Percentiles rank a stretch among this genome's conserved stretches.
These are phyloP conservation scores for Rhododendron mucronatum DNA, from an alignment of 148 eudicot genomes.

Conservation along the genomic window DNA sequence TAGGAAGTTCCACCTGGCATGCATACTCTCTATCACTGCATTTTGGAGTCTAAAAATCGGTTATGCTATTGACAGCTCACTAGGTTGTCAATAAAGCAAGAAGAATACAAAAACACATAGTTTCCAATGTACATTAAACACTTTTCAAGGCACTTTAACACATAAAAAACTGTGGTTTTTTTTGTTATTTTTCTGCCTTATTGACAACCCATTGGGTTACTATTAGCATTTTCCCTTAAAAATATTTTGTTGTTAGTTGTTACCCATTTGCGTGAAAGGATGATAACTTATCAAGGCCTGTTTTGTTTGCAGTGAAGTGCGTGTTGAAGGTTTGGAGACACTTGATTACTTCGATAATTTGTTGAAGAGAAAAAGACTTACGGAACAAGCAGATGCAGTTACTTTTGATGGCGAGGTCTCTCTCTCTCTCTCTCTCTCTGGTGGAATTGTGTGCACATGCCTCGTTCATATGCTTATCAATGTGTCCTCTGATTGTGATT, in stretches of 20 bases:
- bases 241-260: not conserved
- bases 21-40: not conserved
- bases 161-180: not conserved
- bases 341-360: slow-evolving; percentile 27
- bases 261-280: not conserved
- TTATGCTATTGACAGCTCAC: not conserved
- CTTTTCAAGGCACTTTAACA: not conserved
- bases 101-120: not conserved
- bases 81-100: not conserved
- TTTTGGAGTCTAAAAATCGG: not conserved
- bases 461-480: not conserved
- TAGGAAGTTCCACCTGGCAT: not conserved
- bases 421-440: not conserved
- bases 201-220: too few species aligned
- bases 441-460: not conserved
- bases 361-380: slow-evolving; percentile 17
- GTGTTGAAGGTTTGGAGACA: slow-evolving; percentile 33
- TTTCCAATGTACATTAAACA: not conserved
- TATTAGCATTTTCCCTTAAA: not conserved
- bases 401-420: slow-evolving; percentile 31
- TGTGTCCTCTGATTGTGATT: not conserved
- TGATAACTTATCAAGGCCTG: not conserved
- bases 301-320: slow-evolving; percentile 24
- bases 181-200: not conserved
- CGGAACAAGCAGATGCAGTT: slow-evolving; percentile 30